These are phyloP conservation scores for Plasmodium adleri DNA, from an alignment of 169 alveolate genomes.

Conservation along the genomic window DNA sequence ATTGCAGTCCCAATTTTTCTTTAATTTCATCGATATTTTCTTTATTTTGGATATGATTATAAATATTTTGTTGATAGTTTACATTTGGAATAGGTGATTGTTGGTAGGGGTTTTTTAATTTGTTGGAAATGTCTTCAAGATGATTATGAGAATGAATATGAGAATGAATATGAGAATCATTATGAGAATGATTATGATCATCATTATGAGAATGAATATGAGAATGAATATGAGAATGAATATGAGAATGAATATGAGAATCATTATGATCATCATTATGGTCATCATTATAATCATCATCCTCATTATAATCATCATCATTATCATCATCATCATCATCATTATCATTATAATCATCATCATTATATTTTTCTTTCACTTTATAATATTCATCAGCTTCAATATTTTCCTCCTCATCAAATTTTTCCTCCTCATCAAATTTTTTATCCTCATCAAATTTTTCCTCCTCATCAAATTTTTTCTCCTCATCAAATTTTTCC, in stretches of 20 bases:
- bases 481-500: neutral
- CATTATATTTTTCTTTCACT: neutral
- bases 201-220: no score
- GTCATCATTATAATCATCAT: neutral
- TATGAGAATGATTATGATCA: no score
- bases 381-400: neutral
- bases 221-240: no score
- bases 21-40: neutral
- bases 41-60: neutral
- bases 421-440: neutral
- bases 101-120: no score
- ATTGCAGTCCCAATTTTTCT: conserved; percentile 27
- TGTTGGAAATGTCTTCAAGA: no score
- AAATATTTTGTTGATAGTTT: no score
- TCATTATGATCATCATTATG: neutral
- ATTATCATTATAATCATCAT: neutral
- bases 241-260: no score
- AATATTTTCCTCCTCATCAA: neutral
- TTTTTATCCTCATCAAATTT: neutral
- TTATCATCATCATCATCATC: neutral
- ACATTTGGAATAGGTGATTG: no score
- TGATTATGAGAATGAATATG: no score
- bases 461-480: neutral
- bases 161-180: no score
- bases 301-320: neutral